Percentiles rank a stretch among this genome's conserved stretches.
Conservation (phyloP, 176 grass and related monocot species). For the Ampelocalamus luodianensis region DNA sequence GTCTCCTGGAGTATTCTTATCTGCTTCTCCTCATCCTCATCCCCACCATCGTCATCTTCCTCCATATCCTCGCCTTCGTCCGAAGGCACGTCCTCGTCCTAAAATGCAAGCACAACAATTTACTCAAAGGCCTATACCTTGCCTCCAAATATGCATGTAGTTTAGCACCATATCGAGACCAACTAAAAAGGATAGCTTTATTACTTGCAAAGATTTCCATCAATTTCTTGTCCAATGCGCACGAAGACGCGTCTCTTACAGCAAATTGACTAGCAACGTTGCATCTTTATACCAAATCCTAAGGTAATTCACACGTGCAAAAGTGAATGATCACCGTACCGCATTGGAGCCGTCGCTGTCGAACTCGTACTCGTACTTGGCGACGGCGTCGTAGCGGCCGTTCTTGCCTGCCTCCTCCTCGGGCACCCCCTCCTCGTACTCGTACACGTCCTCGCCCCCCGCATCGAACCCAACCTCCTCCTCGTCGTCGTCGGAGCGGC, state of each 20-base stretch:
- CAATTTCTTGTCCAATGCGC: background rate
- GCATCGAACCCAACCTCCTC: constrained; percentile 29
- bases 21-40: constrained; percentile 67
- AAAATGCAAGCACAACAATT: constrained; percentile 19
- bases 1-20: constrained; percentile 79
- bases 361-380: constrained; percentile 83
- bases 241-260: background rate
- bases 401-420: constrained; percentile 91
- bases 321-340: constrained; percentile 27
- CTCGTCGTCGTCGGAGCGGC: constrained; percentile 43
- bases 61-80: constrained; percentile 83
- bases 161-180: background rate
- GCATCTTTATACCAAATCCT: background rate
- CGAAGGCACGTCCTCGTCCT: constrained; percentile 89
- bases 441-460: constrained; percentile 66
- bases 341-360: constrained; percentile 63
- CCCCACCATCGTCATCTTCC: constrained; percentile 49
- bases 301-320: background rate
- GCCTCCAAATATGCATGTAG: background rate
- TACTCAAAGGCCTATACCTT: background rate
- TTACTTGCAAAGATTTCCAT: background rate
- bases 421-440: constrained; percentile 76
- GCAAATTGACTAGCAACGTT: too few relatives aligned
- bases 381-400: constrained; percentile 78
- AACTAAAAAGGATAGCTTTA: background rate